phyloP scores from a whole-genome alignment of 176 grass and related monocot species.

The Olyra latifolia region DNA sequence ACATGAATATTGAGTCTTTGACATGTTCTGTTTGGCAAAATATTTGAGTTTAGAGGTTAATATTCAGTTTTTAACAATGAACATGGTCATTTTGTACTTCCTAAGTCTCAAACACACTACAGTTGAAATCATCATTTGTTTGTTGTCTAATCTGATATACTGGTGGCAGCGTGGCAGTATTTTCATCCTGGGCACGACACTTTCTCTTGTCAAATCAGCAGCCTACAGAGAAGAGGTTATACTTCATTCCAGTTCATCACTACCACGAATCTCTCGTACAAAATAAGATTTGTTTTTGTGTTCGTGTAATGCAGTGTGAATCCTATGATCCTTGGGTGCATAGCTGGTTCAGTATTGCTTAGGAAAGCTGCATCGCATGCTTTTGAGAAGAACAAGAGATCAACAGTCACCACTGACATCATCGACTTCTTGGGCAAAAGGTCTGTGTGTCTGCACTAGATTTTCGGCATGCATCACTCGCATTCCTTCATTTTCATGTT shows the following conservation, averaged over 20 bases:
- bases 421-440: slow-evolving; percentile 62
- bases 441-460: not conserved
- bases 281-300: not conserved
- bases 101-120: not conserved
- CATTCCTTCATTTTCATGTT: slow-evolving; percentile 12
- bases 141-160: not conserved
- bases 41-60: not conserved
- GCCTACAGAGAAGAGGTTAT: slow-evolving; percentile 61
- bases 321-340: slow-evolving; percentile 80
- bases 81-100: not conserved
- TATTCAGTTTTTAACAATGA: not conserved
- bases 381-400: slow-evolving; percentile 69
- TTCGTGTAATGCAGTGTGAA: slow-evolving; percentile 52
- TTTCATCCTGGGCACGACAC: slow-evolving; percentile 64
- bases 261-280: not conserved
- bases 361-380: slow-evolving; percentile 65
- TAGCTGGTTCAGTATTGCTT: slow-evolving; percentile 72
- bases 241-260: not conserved
- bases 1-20: not conserved
- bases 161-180: slow-evolving; percentile 73
- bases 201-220: slow-evolving; percentile 51
- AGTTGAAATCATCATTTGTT: not conserved
- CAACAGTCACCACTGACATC: slow-evolving; percentile 81
- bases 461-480: not conserved
- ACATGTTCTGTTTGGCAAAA: not conserved